Evolutionary conservation across 306 rosid genomes (phyloP), one percentile per base, ranked within the genome.

Genomic region (Fragaria nilgerrensis): DNA sequence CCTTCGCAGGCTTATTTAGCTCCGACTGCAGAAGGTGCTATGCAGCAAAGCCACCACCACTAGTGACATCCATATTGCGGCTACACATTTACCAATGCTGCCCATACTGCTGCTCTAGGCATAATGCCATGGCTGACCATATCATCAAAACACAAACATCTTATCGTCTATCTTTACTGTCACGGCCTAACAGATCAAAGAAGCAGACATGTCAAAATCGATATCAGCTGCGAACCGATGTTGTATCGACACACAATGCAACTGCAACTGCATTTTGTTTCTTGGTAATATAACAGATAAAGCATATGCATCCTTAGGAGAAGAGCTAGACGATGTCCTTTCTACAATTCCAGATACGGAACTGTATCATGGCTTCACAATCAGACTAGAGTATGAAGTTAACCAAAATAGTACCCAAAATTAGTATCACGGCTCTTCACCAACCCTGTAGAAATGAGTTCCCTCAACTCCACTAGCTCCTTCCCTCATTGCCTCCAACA

Each of bases 371-470:
- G 75, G 89, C 96, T 45, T 87, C 91, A 32, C 70, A 78, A 68
- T 55, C 87, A 85, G 68, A 56, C 78, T 63, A 5, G 87, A 86
- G 81, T 92, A 90, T 64, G 86, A 90, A 77, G 83, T 90, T 4
- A 80, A 87, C 68, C 75, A 92, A 84, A 65, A 90, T 87, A 75
- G 96, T 92, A 55, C 90, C 87, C 68, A 88, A 59, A 80, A 88
- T 84, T 77, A 90, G 87, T 27, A 79, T 87, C 96, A 52, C 88
- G 4, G 58, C 89, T 89, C 83, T 83, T 69, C 9, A 44, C 93
- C 97, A 82, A 32, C 89, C 92, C 37, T 78, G 84, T 68, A 77
- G 81, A 81, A 84, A 73, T 2, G 85, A 92, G 84, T 82, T 83
- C 90, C 29, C 83, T 85, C 1, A 75, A 44, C 61, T 77, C 88